Evolutionary conservation across 768 basidiomycete species (phyloP).

Genomic region (Chalciporus sphaerocephalus): DNA sequence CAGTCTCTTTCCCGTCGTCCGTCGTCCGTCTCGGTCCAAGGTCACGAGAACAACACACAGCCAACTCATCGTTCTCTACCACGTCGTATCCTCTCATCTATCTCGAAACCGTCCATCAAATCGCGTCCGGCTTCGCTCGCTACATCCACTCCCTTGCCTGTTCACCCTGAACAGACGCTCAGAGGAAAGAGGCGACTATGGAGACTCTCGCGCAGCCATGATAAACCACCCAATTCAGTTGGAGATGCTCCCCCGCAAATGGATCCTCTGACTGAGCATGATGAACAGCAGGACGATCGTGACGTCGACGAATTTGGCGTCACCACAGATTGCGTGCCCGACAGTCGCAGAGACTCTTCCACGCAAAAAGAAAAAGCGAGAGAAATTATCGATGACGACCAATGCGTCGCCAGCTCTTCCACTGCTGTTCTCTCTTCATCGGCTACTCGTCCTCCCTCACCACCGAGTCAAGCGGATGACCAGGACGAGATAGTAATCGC

Average conservation of each 20-base stretch:
- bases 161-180: constrained; percentile 25
- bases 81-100: constrained; percentile 33
- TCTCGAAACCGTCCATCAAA: constrained; percentile 25
- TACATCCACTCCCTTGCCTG: constrained; percentile 17
- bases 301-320: constrained; percentile 26
- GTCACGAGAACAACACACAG: background rate
- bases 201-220: constrained; percentile 21
- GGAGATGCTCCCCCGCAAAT: constrained; percentile 16
- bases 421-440: constrained; percentile 19
- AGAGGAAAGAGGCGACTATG: constrained; percentile 27
- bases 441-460: constrained; percentile 1
- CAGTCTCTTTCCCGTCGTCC: constrained; percentile 29
- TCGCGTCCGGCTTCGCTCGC: constrained; percentile 9
- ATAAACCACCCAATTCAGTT: constrained; percentile 10
- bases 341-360: constrained; percentile 25
- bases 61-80: constrained; percentile 24
- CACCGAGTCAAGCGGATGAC: constrained; percentile 5
- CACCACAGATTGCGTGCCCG: constrained; percentile 27
- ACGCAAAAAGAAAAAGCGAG: constrained; percentile 35
- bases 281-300: constrained; percentile 28
- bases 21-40: constrained; percentile 10
- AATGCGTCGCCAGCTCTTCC: background rate
- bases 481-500: constrained; percentile 22
- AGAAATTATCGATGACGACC: constrained; percentile 9
- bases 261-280: constrained; percentile 19